Percentiles rank a stretch among this genome's conserved stretches.
Evolutionary conservation across 441 rosid species (phyloP).

Genomic region (Adansonia madagascariensis): DNA sequence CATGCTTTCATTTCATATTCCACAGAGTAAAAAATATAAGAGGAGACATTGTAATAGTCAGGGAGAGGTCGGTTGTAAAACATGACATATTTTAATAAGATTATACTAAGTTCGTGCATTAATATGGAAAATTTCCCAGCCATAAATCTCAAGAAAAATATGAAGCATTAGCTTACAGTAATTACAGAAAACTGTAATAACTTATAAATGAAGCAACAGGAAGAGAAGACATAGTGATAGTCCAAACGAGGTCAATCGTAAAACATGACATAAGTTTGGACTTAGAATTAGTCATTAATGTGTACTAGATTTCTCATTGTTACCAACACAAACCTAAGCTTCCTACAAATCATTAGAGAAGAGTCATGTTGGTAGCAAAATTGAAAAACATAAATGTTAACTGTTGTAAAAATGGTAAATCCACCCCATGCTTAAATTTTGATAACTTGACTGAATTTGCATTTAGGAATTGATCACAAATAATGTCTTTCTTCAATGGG

Average conservation of each 20-base stretch:
- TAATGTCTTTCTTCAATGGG: background rate
- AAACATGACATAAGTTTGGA: background rate
- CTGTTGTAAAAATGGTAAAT: background rate
- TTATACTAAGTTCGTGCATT: background rate
- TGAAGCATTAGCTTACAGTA: background rate
- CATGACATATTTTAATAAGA: too few species aligned
- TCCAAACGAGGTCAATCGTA: background rate
- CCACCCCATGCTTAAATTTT: background rate
- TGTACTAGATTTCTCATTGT: background rate
- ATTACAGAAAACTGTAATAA: background rate
- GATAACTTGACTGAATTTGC: background rate
- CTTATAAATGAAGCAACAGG: background rate
- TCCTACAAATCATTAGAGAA: background rate
- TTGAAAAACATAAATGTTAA: background rate
- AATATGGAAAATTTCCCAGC: background rate
- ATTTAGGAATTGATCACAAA: background rate
- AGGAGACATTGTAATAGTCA: background rate
- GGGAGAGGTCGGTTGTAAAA: too few species aligned
- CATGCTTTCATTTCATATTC: background rate
- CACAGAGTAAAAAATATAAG: background rate
- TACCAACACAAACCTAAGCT: background rate
- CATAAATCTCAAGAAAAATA: background rate
- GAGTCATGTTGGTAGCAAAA: background rate
- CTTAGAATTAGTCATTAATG: background rate
- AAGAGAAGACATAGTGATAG: background rate